These are phyloP conservation scores for Pichia insulana DNA, from an alignment of 805 yeast species.

Conservation along the genomic window DNA sequence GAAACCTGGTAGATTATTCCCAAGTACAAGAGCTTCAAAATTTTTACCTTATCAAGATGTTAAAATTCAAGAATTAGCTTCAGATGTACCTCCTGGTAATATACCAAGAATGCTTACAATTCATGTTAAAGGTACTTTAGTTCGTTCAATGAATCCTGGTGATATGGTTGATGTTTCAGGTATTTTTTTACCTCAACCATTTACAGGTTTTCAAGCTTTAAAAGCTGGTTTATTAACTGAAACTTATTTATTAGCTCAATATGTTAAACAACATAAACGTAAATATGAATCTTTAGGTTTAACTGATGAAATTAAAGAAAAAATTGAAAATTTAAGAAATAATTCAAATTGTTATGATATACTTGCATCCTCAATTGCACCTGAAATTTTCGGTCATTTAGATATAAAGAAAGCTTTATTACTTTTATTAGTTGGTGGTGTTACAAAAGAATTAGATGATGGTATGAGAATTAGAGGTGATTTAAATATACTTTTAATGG, in stretches of 20 bases:
- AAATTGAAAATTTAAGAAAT: constrained; percentile 45
- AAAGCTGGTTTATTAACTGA: constrained; percentile 91
- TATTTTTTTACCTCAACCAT: constrained; percentile 86
- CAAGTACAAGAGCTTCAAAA: constrained; percentile 93
- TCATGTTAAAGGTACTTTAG: constrained; percentile 88
- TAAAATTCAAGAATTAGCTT: constrained; percentile 86
- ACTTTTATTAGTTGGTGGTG: constrained; percentile 86
- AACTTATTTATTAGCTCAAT: constrained; percentile 84
- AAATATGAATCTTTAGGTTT: constrained; percentile 63
- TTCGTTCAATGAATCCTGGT: constrained; percentile 84
- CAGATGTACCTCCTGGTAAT: constrained; percentile 97
- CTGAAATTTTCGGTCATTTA: constrained; percentile 90
- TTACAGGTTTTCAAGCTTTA: constrained; percentile 89
- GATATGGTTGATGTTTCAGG: constrained; percentile 92
- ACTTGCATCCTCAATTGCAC: constrained; percentile 86
- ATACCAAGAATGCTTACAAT: constrained; percentile 83
- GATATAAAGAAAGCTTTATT: constrained; percentile 90
- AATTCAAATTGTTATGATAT: constrained; percentile 71
- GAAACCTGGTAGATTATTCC: constrained; percentile 79
- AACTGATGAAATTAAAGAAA: constrained; percentile 45
- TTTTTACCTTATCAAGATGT: constrained; percentile 94
- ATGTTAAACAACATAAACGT: constrained; percentile 78
- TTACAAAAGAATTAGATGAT: constrained; percentile 87
- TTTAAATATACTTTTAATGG: constrained; percentile 91
- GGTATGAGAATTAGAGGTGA: constrained; percentile 98